These are phyloP conservation scores for Magnusiomyces suaveolens DNA, from an alignment of 1,139 yeast species.

Conservation along the genomic window DNA sequence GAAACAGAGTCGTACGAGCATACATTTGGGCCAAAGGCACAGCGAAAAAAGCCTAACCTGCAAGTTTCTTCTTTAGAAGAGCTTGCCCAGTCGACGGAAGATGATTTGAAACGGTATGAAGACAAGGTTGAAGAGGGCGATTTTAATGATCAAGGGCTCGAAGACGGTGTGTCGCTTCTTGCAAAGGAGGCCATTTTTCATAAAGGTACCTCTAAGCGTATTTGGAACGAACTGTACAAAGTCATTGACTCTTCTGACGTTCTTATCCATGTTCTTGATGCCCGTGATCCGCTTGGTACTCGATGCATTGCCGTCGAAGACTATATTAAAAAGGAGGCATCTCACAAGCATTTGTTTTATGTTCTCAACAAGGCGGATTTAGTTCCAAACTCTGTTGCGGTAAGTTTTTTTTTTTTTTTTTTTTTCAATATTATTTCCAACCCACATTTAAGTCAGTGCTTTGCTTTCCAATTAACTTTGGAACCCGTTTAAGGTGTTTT, in stretches of 20 bases:
- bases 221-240: slow-evolving; percentile 95
- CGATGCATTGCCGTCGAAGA: slow-evolving; percentile 88
- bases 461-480: slow-evolving; percentile 20
- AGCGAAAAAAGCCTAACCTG: slow-evolving; percentile 80
- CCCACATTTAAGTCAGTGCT: slow-evolving; percentile 36
- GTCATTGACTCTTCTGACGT: slow-evolving; percentile 97
- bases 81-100: slow-evolving; percentile 51
- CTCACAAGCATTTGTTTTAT: slow-evolving; percentile 91
- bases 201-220: slow-evolving; percentile 96
- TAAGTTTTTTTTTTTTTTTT: slow-evolving; percentile 3
- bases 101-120: slow-evolving; percentile 52
- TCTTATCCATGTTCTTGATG: slow-evolving; percentile 90
- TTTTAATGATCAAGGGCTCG: slow-evolving; percentile 54
- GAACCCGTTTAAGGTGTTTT: slow-evolving; percentile 7
- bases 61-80: slow-evolving; percentile 76
- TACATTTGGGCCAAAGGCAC: slow-evolving; percentile 92
- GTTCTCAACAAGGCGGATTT: slow-evolving; percentile 95
- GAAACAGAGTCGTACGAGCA: slow-evolving; percentile 78
- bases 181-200: slow-evolving; percentile 93
- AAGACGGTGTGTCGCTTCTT: slow-evolving; percentile 72
- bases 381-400: slow-evolving; percentile 97
- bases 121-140: slow-evolving; percentile 66
- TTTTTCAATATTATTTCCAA: background rate
- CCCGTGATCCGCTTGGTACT: slow-evolving; percentile 95
- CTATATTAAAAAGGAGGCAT: slow-evolving; percentile 84